phyloP scores from a whole-genome alignment of 2,329 filamentous ascomycete genomes.

The Xylogone sp. region DNA sequence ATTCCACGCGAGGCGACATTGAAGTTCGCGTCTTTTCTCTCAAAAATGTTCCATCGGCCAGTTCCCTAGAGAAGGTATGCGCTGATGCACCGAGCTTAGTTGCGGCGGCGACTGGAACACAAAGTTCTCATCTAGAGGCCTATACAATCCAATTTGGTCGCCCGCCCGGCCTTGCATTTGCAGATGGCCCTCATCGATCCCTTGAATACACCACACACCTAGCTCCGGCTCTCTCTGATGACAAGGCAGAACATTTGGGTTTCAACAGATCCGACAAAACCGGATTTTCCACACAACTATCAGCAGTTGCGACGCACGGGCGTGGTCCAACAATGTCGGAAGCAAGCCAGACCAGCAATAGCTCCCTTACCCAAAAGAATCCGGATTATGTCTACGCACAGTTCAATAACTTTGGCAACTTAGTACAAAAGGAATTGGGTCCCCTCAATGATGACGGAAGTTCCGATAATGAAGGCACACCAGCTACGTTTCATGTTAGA shows the following conservation, averaged over 20 bases:
- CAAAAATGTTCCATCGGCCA: neutral
- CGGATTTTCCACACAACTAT: neutral
- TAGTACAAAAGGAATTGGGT: neutral
- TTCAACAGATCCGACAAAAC: neutral
- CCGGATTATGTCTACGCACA: slow-evolving; percentile 21
- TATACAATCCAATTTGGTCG: neutral
- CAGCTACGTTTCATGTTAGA: neutral
- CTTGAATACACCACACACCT: neutral
- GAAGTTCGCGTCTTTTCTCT: neutral
- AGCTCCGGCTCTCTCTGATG: neutral
- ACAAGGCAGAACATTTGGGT: neutral
- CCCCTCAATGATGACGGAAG: neutral
- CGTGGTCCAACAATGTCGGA: slow-evolving; percentile 1
- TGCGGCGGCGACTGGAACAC: neutral
- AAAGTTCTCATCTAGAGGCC: neutral
- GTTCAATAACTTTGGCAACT: slow-evolving; percentile 4
- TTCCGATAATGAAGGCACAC: slow-evolving; percentile 3
- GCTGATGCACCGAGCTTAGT: neutral
- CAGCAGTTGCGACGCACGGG: neutral
- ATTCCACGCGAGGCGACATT: neutral
- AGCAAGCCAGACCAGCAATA: slow-evolving; percentile 17
- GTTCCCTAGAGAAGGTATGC: neutral
- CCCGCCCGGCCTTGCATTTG: neutral
- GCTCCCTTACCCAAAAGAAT: slow-evolving; percentile 26
- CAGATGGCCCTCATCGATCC: neutral